Evolutionary conservation across 768 basidiomycete genomes (phyloP), one percentile per base, ranked within the genome.

Genomic region (Lentinula detonsa): DNA sequence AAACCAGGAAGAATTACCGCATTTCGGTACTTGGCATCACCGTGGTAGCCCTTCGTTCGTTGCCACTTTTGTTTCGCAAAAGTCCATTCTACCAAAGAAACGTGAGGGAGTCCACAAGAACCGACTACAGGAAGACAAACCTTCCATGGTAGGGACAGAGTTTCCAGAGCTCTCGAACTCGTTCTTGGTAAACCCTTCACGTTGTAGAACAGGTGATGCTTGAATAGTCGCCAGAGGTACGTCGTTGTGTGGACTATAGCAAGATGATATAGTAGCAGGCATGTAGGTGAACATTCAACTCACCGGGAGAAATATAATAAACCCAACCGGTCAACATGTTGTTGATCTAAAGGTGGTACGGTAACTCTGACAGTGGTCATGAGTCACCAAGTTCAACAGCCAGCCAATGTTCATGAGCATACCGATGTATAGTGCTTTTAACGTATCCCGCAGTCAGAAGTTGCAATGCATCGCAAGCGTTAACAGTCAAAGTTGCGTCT

Each of bases 51-150:
- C 21, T 48, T 48, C 7, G 72, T 75, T 61, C 79, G 74, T 69
- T 82, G 81, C 81, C 81, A 82, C 63, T 74, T 78, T 66, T 82
- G 80, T 69, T 81, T 82, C 16, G 77, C 75, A 63, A 76, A 76
- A 23, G 77, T 78, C 73, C 78, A 82, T 62, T 79, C 80, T 75
- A 21, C 16, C 21, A 5, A 54, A 45, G 13, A 9, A 21, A 42
- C 7, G 54, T n/a, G 31, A 61, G 21, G 34, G 23, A 43, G 5
- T 2, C 15, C 33, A 28, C 23, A 57, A 7, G 9, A 11, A 37
- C 9, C 18, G 18, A 21, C 15, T 39, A 2, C 13, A 37, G 33
- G 28, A 48, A 21, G 21, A 45, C 70, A 33, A 39, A 74, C 76
- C 71, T 65, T 78, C 76, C 76, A 81, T 79, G 4, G 78, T 81